Percentiles rank a stretch among this genome's conserved stretches.
Conservation (phyloP, 371 early-diverging fungal species). For the Smittium mucronatum region DNA sequence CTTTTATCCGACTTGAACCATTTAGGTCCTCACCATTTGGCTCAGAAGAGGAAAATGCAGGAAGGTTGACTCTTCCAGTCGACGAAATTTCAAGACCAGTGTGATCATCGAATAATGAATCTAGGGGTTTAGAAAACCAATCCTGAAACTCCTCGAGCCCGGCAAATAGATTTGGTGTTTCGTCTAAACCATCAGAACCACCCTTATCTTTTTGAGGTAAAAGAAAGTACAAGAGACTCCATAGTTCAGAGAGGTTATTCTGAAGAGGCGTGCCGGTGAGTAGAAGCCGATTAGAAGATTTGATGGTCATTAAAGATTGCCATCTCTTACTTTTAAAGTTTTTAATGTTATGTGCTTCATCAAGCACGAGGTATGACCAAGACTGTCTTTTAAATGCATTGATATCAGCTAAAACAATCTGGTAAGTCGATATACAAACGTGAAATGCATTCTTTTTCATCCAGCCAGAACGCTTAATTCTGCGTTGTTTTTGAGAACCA, state of each 20-base stretch:
- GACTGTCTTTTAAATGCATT: constrained; percentile 42
- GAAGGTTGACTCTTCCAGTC: constrained; percentile 8
- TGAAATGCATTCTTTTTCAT: constrained; percentile 63
- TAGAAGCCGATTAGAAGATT: constrained; percentile 59
- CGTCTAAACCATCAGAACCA: neutral
- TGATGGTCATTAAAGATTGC: constrained; percentile 78
- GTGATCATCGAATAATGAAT: constrained; percentile 51
- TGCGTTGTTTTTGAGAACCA: constrained; percentile 54
- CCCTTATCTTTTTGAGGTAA: constrained; percentile 45
- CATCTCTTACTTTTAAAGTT: constrained; percentile 87
- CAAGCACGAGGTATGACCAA: constrained; percentile 81
- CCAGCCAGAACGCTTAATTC: constrained; percentile 57
- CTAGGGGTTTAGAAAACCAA: constrained; percentile 77
- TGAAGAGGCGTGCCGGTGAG: constrained; percentile 95
- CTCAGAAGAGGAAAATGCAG: neutral
- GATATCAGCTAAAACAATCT: constrained; percentile 41
- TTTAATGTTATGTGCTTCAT: constrained; percentile 95
- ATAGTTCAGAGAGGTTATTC: constrained; percentile 86
- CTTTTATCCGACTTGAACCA: constrained; percentile 37
- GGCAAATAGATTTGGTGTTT: constrained; percentile 55
- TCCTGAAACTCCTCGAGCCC: constrained; percentile 74
- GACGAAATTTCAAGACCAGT: constrained; percentile 22
- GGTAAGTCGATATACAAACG: constrained; percentile 80
- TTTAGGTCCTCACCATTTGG: constrained; percentile 35
- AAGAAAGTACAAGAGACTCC: constrained; percentile 89